Percentiles rank a stretch among this genome's conserved stretches.
phyloP scores from a whole-genome alignment of 768 basidiomycete genomes.

The Tulasnella sp. region DNA sequence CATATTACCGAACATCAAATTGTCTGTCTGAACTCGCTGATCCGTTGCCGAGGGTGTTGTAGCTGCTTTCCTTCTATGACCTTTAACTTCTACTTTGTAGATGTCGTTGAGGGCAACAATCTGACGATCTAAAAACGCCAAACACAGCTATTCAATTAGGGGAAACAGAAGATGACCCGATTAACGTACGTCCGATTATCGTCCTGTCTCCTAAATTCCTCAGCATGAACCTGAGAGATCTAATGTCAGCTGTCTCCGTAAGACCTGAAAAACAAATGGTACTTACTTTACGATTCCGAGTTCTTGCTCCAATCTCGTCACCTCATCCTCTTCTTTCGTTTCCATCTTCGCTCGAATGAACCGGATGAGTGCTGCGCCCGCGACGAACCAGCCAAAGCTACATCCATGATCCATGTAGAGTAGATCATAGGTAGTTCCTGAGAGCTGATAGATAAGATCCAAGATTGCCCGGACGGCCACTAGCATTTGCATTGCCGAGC shows the following conservation, averaged over 20 bases:
- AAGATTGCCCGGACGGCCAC: conserved; percentile 6
- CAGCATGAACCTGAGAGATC: not conserved
- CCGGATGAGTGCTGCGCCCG: not conserved
- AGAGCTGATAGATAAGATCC: conserved; percentile 4
- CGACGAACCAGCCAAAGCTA: conserved; percentile 10
- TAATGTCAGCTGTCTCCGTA: not conserved
- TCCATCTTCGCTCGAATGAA: not conserved
- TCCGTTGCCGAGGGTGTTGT: not conserved
- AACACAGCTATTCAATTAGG: not conserved
- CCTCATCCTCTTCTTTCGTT: not conserved
- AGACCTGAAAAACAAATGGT: too few relatives aligned
- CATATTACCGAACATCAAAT: not conserved
- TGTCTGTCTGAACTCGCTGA: not conserved
- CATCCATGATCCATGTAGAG: conserved; percentile 20
- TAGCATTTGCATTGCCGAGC: conserved; percentile 5
- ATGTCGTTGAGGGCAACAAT: not conserved
- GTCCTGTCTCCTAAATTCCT: conserved; percentile 8
- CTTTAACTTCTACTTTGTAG: not conserved
- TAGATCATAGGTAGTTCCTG: conserved; percentile 7
- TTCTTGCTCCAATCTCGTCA: not conserved
- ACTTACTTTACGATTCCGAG: not conserved
- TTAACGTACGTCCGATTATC: not conserved
- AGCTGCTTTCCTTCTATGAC: not conserved
- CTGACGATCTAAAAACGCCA: not conserved
- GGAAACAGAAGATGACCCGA: not conserved